These are phyloP conservation scores for Neofusicoccum laricinum DNA, from an alignment of 2,329 filamentous ascomycete genomes.

Conservation along the genomic window DNA sequence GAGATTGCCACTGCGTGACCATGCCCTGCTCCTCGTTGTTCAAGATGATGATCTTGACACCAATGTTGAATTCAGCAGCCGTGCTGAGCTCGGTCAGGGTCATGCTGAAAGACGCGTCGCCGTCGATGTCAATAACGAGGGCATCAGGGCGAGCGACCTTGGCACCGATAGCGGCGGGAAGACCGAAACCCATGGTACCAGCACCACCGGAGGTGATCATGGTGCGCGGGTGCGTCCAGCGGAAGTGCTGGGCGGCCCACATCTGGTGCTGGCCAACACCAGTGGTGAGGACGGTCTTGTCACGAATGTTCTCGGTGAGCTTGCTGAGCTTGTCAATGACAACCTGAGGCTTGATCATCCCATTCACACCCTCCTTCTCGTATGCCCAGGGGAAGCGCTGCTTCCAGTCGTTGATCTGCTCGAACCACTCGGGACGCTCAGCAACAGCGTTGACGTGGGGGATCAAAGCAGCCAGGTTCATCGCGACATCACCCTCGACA, in stretches of 20 bases:
- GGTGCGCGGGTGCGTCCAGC: conserved; percentile 85
- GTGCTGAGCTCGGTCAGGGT: conserved; percentile 93
- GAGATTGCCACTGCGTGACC: conserved; percentile 97
- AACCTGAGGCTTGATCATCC: conserved; percentile 90
- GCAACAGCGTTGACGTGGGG: conserved; percentile 65
- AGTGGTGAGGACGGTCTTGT: conserved; percentile 83
- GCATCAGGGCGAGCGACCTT: conserved; percentile 82
- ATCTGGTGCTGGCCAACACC: conserved; percentile 98
- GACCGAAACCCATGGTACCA: conserved; percentile 92
- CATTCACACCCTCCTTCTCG: conserved; percentile 71
- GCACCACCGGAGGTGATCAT: conserved; percentile 97
- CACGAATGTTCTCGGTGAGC: conserved; percentile 74
- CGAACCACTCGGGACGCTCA: conserved; percentile 81
- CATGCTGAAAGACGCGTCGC: conserved; percentile 99
- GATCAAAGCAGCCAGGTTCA: conserved; percentile 73
- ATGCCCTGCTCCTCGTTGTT: conserved; percentile 99
- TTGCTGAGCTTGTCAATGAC: conserved; percentile 88
- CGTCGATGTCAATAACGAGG: conserved; percentile 92
- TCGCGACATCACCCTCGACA: conserved; percentile 84
- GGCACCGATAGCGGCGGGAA: conserved; percentile 91
- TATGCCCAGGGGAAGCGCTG: conserved; percentile 83
- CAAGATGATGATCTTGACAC: conserved; percentile 87
- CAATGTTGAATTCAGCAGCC: conserved; percentile 92
- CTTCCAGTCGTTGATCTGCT: conserved; percentile 89
- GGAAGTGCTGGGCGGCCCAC: conserved; percentile 97